Percentiles rank a stretch among this genome's conserved stretches.
Conservation (phyloP, 495 filamentous ascomycete species). For the Elaphomyces granulatus region DNA sequence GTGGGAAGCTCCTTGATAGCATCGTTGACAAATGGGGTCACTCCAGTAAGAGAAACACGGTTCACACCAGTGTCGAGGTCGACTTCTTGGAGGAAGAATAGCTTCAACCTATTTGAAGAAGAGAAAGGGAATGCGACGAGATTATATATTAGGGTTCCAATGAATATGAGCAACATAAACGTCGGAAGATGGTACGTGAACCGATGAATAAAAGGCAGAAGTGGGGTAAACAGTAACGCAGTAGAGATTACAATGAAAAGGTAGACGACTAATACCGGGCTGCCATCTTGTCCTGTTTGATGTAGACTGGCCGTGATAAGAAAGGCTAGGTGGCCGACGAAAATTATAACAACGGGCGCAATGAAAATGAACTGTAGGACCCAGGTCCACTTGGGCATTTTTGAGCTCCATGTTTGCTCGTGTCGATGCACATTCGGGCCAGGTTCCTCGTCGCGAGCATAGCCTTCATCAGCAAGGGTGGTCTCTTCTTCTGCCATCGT, state of each 20-base stretch:
- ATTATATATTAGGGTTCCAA: conserved; percentile 74
- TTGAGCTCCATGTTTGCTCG: conserved; percentile 75
- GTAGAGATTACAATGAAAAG: conserved; percentile 50
- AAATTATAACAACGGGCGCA: conserved; percentile 58
- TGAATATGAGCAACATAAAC: conserved; percentile 57
- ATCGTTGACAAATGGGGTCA: conserved; percentile 53
- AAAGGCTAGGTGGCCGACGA: conserved; percentile 60
- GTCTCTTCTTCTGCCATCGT: conserved; percentile 30
- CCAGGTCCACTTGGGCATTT: conserved; percentile 74
- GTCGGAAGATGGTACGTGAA: conserved; percentile 69
- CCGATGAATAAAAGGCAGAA: conserved; percentile 75
- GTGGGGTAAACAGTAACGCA: conserved; percentile 59
- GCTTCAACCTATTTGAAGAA: conserved; percentile 58
- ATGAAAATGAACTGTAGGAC: conserved; percentile 69
- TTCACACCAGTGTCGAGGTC: conserved; percentile 61
- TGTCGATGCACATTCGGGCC: conserved; percentile 45
- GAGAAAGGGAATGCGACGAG: conserved; percentile 83
- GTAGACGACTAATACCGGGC: conserved; percentile 50
- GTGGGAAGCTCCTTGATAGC: conserved; percentile 58
- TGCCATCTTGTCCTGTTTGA: conserved; percentile 74
- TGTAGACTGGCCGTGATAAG: conserved; percentile 54
- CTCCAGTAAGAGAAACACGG: conserved; percentile 51
- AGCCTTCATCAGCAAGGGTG: conserved; percentile 18
- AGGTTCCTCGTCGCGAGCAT: conserved; percentile 20
- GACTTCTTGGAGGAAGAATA: conserved; percentile 73